Base-by-base conservation (phyloP, 441 rosid species). In the Mallotus japonicus region DNA sequence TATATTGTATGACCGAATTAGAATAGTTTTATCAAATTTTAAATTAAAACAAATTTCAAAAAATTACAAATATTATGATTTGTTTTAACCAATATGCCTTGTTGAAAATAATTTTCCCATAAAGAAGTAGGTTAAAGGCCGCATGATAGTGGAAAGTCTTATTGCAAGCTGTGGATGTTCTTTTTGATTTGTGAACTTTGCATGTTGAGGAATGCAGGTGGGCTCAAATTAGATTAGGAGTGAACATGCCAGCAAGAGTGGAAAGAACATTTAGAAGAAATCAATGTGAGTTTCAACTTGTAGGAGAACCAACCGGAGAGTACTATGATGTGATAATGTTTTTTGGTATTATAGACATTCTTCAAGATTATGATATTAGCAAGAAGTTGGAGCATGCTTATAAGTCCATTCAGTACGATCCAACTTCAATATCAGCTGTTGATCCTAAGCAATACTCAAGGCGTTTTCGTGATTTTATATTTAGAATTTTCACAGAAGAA, bases 301-400 rank as follows among this genome's bases (percentile, higher is more conserved):
- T 90, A 40, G 99, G 99, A 56, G 97, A 91, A 58, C 90, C 91
- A 62, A 90, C 93, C 0, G 97, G 98, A 10, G 99, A 90, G 78
- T 78, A 75, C 15, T 90, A 87, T 46, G 97, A 95, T 19, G 93
- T 95, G 16, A 78, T 91, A 50, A 73, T 95, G 66, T 90, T 83
- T 78, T 95, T 95, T 69, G 96, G 98, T 63, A 85, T 92, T 46
- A 95, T 95, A 58, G 99, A 95, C 85, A 95, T 95, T 67, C 83
- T 95, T 59, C 99, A 95, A 79, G 97, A 95, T 81, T 91, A 95
- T 53, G 99, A 95, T 69, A 91, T 95, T 73, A 91, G 96, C 90
- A 95, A 95, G 87, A 95, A 95, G 87, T 92, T 92, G 49, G 99
- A 95, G 83, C 99, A 92, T 75, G 96, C 96, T 0, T 91, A 90